Conservation (phyloP, 2,329 filamentous ascomycete genomes). For the Colletotrichum sp. region DNA sequence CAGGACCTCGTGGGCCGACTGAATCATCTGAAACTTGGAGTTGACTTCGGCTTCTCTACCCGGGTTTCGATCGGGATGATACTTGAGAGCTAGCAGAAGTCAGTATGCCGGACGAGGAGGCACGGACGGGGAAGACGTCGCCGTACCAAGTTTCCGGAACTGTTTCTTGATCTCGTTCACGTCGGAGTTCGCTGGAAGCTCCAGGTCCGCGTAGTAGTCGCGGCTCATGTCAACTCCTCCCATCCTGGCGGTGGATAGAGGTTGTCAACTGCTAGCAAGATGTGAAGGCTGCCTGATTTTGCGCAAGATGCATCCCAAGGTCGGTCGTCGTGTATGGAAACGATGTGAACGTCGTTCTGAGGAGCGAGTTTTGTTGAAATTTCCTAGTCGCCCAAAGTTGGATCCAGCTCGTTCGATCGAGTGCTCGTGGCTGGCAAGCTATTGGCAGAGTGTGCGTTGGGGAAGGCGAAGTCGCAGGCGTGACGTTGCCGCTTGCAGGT, state of each 20-base stretch:
- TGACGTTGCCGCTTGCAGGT: not conserved
- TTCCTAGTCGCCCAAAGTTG: not conserved
- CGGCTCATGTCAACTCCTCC: conserved; percentile 70
- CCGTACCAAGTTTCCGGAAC: conserved; percentile 78
- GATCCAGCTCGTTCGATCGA: not conserved
- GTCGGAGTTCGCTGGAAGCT: conserved; percentile 70
- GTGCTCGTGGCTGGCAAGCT: not conserved
- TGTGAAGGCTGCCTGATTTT: not conserved
- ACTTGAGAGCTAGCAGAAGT: conserved; percentile 70
- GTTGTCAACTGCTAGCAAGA: not conserved
- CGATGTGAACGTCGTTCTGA: not conserved
- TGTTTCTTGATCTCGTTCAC: conserved; percentile 83
- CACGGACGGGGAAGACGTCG: not conserved
- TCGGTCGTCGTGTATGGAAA: not conserved
- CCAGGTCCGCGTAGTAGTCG: conserved; percentile 88
- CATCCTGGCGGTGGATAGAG: conserved; percentile 52
- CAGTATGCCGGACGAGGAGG: conserved; percentile 22
- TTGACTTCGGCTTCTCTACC: conserved; percentile 82
- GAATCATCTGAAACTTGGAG: conserved; percentile 84
- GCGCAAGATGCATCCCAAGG: conserved; percentile 1
- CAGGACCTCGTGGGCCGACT: conserved; percentile 81
- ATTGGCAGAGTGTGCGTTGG: not conserved
- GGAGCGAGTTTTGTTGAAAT: not conserved
- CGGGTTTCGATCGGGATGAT: conserved; percentile 88
- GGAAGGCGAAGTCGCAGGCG: not conserved